Percentiles rank a stretch among this genome's conserved stretches.
These are phyloP conservation scores for Metarhizium guizhouense DNA, from an alignment of 2,329 filamentous ascomycete species.

Conservation along the genomic window DNA sequence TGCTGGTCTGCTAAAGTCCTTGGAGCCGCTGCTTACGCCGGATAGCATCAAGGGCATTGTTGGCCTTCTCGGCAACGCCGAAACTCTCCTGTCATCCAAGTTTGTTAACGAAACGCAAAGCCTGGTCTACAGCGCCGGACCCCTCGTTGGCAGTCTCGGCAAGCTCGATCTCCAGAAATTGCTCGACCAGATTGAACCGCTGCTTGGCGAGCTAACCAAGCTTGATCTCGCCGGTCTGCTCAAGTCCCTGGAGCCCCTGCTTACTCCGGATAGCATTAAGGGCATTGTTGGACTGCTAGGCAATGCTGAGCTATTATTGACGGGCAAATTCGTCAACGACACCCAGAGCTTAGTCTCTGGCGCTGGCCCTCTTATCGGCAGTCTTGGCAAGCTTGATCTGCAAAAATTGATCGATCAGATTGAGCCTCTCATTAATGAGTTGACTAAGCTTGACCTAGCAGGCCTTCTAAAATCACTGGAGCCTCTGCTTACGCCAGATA, in stretches of 20 bases:
- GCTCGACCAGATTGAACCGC: conserved; percentile 21
- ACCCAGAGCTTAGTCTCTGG: too few relatives aligned
- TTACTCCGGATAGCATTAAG: conserved; percentile 21
- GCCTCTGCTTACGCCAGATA: conserved; percentile 22
- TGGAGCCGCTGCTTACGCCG: conserved; percentile 21
- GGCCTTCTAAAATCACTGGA: conserved; percentile 17
- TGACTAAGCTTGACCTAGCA: background rate
- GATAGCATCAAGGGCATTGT: conserved; percentile 20
- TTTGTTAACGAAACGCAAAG: conserved; percentile 22
- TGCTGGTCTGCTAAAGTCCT: conserved; percentile 16
- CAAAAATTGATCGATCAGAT: background rate
- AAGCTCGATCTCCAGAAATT: conserved; percentile 24
- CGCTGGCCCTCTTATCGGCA: background rate
- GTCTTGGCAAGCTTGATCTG: conserved; percentile 20
- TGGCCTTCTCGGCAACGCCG: conserved; percentile 21
- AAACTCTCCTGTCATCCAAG: conserved; percentile 20
- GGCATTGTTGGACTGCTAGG: conserved; percentile 5
- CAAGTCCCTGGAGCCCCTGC: conserved; percentile 18
- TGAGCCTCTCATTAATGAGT: background rate
- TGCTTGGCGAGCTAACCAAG: conserved; percentile 19
- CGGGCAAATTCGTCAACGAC: too few relatives aligned
- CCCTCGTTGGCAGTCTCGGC: conserved; percentile 22
- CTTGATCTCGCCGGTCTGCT: conserved; percentile 22
- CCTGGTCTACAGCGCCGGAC: conserved; percentile 17
- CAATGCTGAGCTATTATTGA: too few relatives aligned